Conservation (phyloP, 768 basidiomycete species). For the Macrolepiota dolichaula region DNA sequence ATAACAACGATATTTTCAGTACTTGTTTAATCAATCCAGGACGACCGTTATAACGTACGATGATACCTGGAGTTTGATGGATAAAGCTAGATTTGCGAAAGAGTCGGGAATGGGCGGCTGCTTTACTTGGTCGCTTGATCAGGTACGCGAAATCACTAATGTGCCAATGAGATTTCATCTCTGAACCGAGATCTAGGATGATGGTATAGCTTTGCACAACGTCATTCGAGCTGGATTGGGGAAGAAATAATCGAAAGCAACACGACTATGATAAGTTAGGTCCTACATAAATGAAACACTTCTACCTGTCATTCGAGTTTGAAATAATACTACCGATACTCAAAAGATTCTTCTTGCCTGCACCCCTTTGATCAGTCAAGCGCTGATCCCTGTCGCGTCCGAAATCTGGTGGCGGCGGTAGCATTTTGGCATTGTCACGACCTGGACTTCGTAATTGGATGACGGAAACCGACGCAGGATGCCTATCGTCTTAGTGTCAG, state of each 20-base stretch:
- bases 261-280: neutral
- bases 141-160: too few relatives aligned
- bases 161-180: neutral
- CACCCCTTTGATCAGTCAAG: slow-evolving; percentile 14
- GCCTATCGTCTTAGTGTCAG: neutral
- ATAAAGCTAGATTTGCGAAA: slow-evolving; percentile 59
- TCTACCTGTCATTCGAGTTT: slow-evolving; percentile 33
- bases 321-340: slow-evolving; percentile 71
- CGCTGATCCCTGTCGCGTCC: slow-evolving; percentile 18
- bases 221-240: slow-evolving; percentile 34
- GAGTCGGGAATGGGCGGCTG: slow-evolving; percentile 33
- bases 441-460: slow-evolving; percentile 35
- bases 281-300: slow-evolving; percentile 2
- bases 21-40: too few relatives aligned
- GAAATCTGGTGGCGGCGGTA: slow-evolving; percentile 16
- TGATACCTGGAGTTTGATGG: slow-evolving; percentile 39
- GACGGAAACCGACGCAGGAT: slow-evolving; percentile 17
- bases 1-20: too few relatives aligned
- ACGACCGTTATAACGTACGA: slow-evolving; percentile 63
- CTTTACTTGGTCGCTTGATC: too few relatives aligned
- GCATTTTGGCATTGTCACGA: slow-evolving; percentile 21
- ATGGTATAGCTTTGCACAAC: slow-evolving; percentile 38
- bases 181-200: slow-evolving; percentile 23
- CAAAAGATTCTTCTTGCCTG: slow-evolving; percentile 58
- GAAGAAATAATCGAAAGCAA: slow-evolving; percentile 8